Evolutionary conservation across 306 rosid genomes (phyloP).

Genomic region (Casuarina glauca): DNA sequence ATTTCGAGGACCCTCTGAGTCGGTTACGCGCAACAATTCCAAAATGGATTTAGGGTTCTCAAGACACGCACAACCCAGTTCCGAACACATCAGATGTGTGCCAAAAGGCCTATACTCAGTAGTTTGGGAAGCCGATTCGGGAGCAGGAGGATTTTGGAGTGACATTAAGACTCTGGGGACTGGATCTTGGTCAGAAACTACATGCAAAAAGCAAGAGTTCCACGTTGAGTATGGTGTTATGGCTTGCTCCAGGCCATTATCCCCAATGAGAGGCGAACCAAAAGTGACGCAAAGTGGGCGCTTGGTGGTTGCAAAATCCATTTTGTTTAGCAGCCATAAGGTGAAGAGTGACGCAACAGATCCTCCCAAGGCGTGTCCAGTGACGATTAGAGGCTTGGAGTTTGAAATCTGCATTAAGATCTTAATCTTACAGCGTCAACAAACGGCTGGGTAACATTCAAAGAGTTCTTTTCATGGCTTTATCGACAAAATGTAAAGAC

Average conservation of each 20-base stretch:
- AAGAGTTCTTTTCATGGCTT: neutral
- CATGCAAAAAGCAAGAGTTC: constrained; percentile 70
- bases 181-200: constrained; percentile 50
- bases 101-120: constrained; percentile 54
- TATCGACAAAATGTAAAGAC: no score
- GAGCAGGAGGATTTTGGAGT: neutral
- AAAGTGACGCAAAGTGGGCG: constrained; percentile 74
- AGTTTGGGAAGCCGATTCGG: neutral
- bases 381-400: constrained; percentile 36
- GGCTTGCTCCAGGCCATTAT: constrained; percentile 35
- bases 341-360: constrained; percentile 74
- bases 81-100: constrained; percentile 55
- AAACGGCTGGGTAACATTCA: neutral
- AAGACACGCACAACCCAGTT: constrained; percentile 44
- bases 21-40: constrained; percentile 24
- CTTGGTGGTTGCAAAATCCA: constrained; percentile 32
- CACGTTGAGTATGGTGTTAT: constrained; percentile 45
- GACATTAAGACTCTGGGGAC: constrained; percentile 28
- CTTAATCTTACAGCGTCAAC: neutral
- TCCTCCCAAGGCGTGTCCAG: constrained; percentile 69
- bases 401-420: constrained; percentile 28
- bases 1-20: neutral
- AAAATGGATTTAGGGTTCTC: constrained; percentile 42
- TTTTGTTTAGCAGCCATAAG: constrained; percentile 42
- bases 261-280: constrained; percentile 68